Evolutionary conservation across 2,329 filamentous ascomycete species (phyloP).

Genomic region (Xylaria sp.): DNA sequence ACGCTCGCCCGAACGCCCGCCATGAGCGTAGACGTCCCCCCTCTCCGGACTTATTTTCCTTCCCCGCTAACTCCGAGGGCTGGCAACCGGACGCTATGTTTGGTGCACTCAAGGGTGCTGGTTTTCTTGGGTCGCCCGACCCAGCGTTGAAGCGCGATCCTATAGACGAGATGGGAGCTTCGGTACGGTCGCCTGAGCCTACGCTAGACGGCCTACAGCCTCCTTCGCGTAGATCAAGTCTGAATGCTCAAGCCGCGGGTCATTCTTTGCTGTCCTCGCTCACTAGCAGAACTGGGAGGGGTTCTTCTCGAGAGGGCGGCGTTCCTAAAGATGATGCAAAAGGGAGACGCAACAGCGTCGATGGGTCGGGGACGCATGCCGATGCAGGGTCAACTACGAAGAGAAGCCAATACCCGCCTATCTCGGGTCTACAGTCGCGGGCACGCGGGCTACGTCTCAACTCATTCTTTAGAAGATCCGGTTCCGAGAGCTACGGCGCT

Average conservation of each 20-base stretch:
- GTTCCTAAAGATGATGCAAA: slow-evolving; percentile 35
- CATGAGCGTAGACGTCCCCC: slow-evolving; percentile 37
- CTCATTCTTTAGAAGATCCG: slow-evolving; percentile 62
- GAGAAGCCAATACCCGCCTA: slow-evolving; percentile 60
- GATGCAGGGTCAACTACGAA: slow-evolving; percentile 37
- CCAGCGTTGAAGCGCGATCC: slow-evolving; percentile 54
- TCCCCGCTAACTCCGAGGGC: slow-evolving; percentile 55
- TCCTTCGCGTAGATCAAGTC: slow-evolving; percentile 63
- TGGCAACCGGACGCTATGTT: slow-evolving; percentile 63
- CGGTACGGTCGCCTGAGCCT: slow-evolving; percentile 51
- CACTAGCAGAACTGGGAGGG: slow-evolving; percentile 40
- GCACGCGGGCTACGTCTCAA: slow-evolving; percentile 57
- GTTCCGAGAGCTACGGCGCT: slow-evolving; percentile 51
- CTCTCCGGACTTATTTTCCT: slow-evolving; percentile 66
- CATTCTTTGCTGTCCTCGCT: slow-evolving; percentile 37
- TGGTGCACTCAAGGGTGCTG: slow-evolving; percentile 51
- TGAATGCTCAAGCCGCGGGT: slow-evolving; percentile 58
- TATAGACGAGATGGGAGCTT: slow-evolving; percentile 58
- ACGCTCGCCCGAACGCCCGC: slow-evolving; percentile 25
- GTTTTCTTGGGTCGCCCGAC: slow-evolving; percentile 47
- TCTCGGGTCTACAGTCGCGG: slow-evolving; percentile 55
- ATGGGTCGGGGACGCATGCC: slow-evolving; percentile 38
- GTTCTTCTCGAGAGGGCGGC: slow-evolving; percentile 34
- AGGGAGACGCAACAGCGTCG: slow-evolving; percentile 47
- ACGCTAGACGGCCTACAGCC: slow-evolving; percentile 50